These are phyloP conservation scores for Peronospora tabacina DNA, from an alignment of 352 stramenopile genomes.

Conservation along the genomic window DNA sequence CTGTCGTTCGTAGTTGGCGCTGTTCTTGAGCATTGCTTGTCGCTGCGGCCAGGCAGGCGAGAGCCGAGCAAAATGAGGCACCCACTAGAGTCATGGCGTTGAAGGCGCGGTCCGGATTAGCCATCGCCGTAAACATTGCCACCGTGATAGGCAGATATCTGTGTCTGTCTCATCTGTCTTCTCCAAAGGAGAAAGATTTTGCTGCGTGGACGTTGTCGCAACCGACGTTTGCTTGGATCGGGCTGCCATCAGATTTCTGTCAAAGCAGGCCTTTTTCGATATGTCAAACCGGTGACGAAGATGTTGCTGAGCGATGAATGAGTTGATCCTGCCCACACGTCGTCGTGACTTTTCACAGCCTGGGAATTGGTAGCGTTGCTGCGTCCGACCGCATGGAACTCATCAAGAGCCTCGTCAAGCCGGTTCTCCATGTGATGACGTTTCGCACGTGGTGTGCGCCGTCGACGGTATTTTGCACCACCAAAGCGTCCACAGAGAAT, in stretches of 20 bases:
- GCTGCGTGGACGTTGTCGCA: no score
- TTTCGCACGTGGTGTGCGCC: conserved; percentile 1
- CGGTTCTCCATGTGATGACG: conserved; percentile 1
- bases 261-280: conserved; percentile 6
- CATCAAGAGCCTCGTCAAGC: conserved; percentile 8
- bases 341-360: neutral
- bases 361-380: neutral
- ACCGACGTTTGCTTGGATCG: no score
- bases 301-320: conserved; percentile 1
- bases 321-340: conserved; percentile 5
- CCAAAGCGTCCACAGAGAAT: neutral
- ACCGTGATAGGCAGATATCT: neutral
- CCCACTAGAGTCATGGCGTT: neutral
- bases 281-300: conserved; percentile 1
- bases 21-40: neutral
- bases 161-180: no score
- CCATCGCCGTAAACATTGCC: no score
- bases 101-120: no score
- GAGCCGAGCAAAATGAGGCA: neutral
- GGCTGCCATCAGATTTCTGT: neutral
- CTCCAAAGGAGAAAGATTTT: no score
- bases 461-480: neutral
- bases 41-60: neutral
- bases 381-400: neutral
- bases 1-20: conserved; percentile 10